Conservation (phyloP, 208 protist species). For the Angomonas deanei region DNA sequence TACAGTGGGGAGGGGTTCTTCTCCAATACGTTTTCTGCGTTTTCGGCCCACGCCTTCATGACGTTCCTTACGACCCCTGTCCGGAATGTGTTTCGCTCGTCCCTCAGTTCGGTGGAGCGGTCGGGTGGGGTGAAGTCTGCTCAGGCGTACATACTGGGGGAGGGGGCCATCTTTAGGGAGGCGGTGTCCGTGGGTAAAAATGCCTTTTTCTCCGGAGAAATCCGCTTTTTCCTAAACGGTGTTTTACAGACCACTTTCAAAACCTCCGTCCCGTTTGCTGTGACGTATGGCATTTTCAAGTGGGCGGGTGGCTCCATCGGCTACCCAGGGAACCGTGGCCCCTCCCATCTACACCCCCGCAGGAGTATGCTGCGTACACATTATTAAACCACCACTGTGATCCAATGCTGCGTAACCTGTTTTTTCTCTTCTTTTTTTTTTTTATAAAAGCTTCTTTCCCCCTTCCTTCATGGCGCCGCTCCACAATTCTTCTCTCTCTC, state of each 20-base stretch:
- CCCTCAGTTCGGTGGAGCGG: conserved; percentile 57
- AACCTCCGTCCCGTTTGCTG: conserved; percentile 78
- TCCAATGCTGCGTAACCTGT: background rate
- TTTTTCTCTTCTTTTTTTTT: conserved; percentile 8
- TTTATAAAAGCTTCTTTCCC: too few species aligned
- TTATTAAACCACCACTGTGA: conserved; percentile 25
- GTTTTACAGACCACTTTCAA: conserved; percentile 76
- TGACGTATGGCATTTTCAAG: conserved; percentile 73
- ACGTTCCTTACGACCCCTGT: conserved; percentile 74
- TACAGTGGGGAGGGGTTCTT: conserved; percentile 28
- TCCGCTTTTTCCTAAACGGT: conserved; percentile 79
- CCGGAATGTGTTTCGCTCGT: conserved; percentile 78
- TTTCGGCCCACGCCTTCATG: conserved; percentile 74
- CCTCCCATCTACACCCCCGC: conserved; percentile 17
- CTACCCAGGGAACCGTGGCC: conserved; percentile 14
- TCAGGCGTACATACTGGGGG: conserved; percentile 42
- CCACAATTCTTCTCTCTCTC: background rate
- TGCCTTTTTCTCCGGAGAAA: conserved; percentile 47
- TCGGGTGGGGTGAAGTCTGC: conserved; percentile 59
- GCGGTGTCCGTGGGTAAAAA: conserved; percentile 43
- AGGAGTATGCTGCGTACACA: too few species aligned
- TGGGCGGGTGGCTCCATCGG: conserved; percentile 68
- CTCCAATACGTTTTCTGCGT: conserved; percentile 52
- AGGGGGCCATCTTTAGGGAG: conserved; percentile 72
- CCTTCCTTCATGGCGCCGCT: too few species aligned